Evolutionary conservation across 78 protist species (phyloP).

Genomic region (Dictyostelium citrinum): DNA sequence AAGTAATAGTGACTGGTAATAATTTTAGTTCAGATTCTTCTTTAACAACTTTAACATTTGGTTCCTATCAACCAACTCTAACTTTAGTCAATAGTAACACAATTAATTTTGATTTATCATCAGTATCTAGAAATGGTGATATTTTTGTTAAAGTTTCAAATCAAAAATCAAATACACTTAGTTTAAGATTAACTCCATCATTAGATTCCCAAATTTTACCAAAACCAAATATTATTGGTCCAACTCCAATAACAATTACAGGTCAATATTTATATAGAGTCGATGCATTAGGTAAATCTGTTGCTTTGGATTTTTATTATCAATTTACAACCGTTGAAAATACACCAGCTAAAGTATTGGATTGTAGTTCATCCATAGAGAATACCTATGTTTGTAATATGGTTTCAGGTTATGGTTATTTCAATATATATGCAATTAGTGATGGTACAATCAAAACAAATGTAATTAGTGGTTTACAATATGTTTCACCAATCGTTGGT

Average conservation of each 20-base stretch:
- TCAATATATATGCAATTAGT: background rate
- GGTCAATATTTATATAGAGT: background rate
- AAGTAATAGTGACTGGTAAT: background rate
- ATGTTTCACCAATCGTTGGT: slow-evolving; percentile 11
- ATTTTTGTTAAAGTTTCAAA: background rate
- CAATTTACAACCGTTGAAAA: background rate
- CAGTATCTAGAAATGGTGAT: background rate
- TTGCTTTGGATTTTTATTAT: background rate
- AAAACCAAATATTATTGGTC: background rate
- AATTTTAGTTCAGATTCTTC: background rate
- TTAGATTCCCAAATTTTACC: background rate
- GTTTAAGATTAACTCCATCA: background rate
- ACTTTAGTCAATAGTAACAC: background rate
- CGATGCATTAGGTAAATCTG: background rate
- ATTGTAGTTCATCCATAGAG: background rate
- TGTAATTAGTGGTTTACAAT: background rate
- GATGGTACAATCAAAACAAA: background rate
- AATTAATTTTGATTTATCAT: background rate
- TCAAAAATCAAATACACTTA: background rate
- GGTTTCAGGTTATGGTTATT: slow-evolving; percentile 8
- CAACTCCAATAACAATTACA: background rate
- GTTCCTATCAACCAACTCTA: background rate
- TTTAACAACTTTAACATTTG: background rate
- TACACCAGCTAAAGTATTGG: background rate
- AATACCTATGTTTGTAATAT: background rate